Percentiles rank a stretch among this genome's conserved stretches.
phyloP scores from a whole-genome alignment of 306 rosid genomes.

The Styphnolobium japonicum region DNA sequence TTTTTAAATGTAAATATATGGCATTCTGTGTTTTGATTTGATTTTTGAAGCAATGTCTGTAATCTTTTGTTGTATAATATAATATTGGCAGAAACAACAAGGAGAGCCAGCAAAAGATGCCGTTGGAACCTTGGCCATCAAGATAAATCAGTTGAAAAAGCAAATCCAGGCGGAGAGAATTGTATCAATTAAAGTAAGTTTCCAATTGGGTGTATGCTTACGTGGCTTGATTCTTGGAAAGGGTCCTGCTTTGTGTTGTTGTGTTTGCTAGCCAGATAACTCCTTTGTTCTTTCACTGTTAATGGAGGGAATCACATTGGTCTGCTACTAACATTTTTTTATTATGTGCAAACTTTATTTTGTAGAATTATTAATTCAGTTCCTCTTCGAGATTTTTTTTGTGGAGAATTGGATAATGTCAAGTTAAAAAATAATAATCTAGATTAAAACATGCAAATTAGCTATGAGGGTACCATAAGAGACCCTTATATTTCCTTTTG shows the following conservation, averaged over 20 bases:
- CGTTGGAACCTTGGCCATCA: conserved; percentile 34
- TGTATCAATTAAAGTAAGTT: conserved; percentile 44
- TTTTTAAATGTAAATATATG: not conserved
- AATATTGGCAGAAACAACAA: conserved; percentile 28
- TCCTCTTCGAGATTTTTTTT: not conserved
- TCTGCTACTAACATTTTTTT: not conserved
- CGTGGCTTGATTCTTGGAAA: not conserved
- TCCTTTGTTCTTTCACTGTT: not conserved
- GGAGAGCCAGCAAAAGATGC: conserved; percentile 34
- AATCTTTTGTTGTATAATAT: not conserved
- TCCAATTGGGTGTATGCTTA: not conserved
- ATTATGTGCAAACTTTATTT: not conserved
- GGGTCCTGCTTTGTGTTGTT: not conserved
- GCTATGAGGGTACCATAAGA: not conserved
- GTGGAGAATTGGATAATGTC: not conserved
- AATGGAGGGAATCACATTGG: not conserved
- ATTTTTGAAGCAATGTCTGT: not conserved
- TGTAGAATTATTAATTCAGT: not conserved
- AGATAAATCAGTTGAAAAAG: conserved; percentile 43
- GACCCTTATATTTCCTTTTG: not conserved
- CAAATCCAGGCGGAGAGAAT: conserved; percentile 54
- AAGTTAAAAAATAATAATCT: not conserved
- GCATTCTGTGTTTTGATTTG: not conserved
- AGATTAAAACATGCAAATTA: not conserved
- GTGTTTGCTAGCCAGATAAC: not conserved